Evolutionary conservation across 1,284 basidiomycete species (phyloP).

Genomic region (Neolentinus lepideus): DNA sequence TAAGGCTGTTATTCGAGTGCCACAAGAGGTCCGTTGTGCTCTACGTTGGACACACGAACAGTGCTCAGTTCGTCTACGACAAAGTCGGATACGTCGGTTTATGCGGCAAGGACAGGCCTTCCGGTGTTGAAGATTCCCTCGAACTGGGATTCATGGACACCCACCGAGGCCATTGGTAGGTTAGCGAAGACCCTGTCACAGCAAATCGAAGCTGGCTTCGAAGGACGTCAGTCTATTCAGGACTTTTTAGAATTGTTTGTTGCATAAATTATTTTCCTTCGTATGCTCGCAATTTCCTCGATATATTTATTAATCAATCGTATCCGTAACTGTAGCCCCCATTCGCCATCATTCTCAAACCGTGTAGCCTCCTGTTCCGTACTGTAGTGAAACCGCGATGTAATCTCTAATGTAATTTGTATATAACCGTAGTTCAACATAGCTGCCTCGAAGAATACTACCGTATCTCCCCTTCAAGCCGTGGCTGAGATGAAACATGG

Average conservation of each 20-base stretch:
- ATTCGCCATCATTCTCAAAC: not conserved
- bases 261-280: no score
- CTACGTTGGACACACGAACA: conserved; percentile 41
- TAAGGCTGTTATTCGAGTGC: conserved; percentile 26
- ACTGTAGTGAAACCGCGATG: no score
- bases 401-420: no score
- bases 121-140: conserved; percentile 32
- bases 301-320: not conserved
- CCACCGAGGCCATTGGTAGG: conserved; percentile 37
- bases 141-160: conserved; percentile 38
- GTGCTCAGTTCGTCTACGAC: conserved; percentile 39
- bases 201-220: not conserved
- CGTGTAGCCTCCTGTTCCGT: no score
- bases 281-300: not conserved
- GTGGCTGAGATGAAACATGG: no score
- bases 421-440: no score
- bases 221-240: no score
- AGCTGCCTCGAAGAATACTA: no score
- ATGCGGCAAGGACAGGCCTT: conserved; percentile 29
- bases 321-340: not conserved
- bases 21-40: conserved; percentile 35
- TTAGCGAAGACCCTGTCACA: not conserved
- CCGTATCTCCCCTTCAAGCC: not conserved
- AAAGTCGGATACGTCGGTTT: conserved; percentile 40
- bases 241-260: no score